Evolutionary conservation across 768 basidiomycete genomes (phyloP), one percentile per base, ranked within the genome.

Genomic region (Leccinum ochraceum): DNA sequence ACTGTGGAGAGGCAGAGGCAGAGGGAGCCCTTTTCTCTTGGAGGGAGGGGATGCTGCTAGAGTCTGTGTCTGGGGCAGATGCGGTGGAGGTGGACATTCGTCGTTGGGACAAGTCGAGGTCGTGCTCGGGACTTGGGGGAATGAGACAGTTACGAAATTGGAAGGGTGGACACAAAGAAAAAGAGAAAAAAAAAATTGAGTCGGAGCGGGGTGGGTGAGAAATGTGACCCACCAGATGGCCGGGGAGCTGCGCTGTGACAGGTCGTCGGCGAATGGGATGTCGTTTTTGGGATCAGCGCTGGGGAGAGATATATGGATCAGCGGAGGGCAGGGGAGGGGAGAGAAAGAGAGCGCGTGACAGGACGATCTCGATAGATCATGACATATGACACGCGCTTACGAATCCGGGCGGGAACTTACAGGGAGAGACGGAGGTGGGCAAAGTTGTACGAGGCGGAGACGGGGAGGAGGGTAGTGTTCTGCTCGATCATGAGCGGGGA

Each of bases 21-120:
- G 86, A 84, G 32, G 80, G 71, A 4, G 79, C 74, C 60, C 83
- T 86, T 70, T 78, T 90, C 67, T 89, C 87, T 9, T 76, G 78
- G 54, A 83, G 78, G 49, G 86, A 86, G 63, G 82, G 78, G 60
- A 80, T 76, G 71, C 79, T 82, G 76, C 80, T 82, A 2, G 70
- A 39, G 75, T 91, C 89, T 3, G 75, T 78, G 76, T 89, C 88
- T 42, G 86, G 81, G 16, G 81, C 80, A 16, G 89, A 90, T 60
- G 84, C 81, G 54, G 85, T 86, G 64, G 87, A 89, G 72, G 83
- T 81, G 74, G 90, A 91, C 90, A 92, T 91, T 70, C 89, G 87
- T 69, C 89, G 82, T 59, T 64, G 64, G 61, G 69, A 34, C 51
- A 88, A 85, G 74, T 85, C 34, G 63, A 83, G 68, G 73, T 82